Evolutionary conservation across 805 yeast genomes (phyloP).

Genomic region (Ogataea glucozyma): DNA sequence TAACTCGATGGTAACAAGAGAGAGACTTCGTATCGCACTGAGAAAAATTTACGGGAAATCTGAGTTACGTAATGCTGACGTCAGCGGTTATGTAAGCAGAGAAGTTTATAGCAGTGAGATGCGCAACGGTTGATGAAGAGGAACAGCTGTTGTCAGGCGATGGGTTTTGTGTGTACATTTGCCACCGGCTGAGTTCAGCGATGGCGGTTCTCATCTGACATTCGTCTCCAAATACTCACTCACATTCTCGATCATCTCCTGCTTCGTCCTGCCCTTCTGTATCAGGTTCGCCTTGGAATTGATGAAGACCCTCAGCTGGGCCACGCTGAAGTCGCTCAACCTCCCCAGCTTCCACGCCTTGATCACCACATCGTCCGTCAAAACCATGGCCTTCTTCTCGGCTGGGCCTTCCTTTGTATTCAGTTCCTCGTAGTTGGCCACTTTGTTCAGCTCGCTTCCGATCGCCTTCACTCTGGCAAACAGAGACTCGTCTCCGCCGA

Average conservation of each 20-base stretch:
- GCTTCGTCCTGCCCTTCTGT: conserved; percentile 41
- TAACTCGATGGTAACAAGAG: too few relatives aligned
- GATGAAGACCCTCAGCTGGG: conserved; percentile 44
- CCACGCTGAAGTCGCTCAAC: conserved; percentile 41
- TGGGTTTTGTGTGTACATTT: too few relatives aligned
- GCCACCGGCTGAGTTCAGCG: too few relatives aligned
- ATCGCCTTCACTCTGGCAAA: conserved; percentile 18
- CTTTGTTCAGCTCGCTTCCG: conserved; percentile 24
- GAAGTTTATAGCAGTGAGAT: too few relatives aligned
- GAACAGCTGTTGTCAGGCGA: too few relatives aligned
- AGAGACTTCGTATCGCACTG: too few relatives aligned
- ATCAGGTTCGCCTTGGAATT: conserved; percentile 37
- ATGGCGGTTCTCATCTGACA: too few relatives aligned
- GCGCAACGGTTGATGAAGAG: too few relatives aligned
- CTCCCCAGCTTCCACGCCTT: conserved; percentile 41
- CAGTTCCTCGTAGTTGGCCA: conserved; percentile 25
- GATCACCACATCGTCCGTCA: conserved; percentile 42
- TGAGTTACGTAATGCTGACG: too few relatives aligned
- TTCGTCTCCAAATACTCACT: conserved; percentile 24
- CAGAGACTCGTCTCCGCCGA: conserved; percentile 11
- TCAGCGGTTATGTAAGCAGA: too few relatives aligned
- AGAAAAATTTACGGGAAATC: too few relatives aligned
- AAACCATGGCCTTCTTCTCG: conserved; percentile 18
- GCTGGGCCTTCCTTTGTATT: conserved; percentile 12
- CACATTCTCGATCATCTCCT: conserved; percentile 46